These are phyloP conservation scores for Aurantiochytrium sp. DNA, from an alignment of 108 stramenopile species.

Conservation along the genomic window DNA sequence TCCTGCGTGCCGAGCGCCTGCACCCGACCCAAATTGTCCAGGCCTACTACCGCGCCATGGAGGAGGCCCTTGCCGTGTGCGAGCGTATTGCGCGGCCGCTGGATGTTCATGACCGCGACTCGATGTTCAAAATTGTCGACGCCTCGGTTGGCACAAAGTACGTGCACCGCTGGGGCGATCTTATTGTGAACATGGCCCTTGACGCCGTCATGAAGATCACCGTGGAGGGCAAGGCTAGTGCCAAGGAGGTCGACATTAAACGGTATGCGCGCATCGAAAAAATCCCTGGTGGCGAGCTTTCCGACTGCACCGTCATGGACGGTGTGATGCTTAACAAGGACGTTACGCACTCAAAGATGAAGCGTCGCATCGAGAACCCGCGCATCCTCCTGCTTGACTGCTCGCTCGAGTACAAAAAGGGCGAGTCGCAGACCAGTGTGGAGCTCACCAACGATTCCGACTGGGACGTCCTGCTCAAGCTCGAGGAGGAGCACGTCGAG, in stretches of 20 bases:
- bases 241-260: slow-evolving; percentile 87
- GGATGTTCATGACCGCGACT: slow-evolving; percentile 73
- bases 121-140: slow-evolving; percentile 77
- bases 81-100: slow-evolving; percentile 72
- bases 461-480: slow-evolving; percentile 91
- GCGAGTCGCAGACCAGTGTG: slow-evolving; percentile 94
- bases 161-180: slow-evolving; percentile 86
- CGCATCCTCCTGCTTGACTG: slow-evolving; percentile 92
- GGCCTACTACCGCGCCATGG: slow-evolving; percentile 86
- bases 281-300: slow-evolving; percentile 92
- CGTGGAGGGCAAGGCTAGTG: slow-evolving; percentile 27
- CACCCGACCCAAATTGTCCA: slow-evolving; percentile 95
- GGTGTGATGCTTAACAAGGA: slow-evolving; percentile 99
- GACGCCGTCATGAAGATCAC: slow-evolving; percentile 83
- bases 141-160: slow-evolving; percentile 96
- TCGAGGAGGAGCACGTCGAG: slow-evolving; percentile 99
- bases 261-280: slow-evolving; percentile 98
- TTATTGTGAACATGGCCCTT: slow-evolving; percentile 92
- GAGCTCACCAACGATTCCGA: slow-evolving; percentile 97
- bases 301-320: slow-evolving; percentile 81
- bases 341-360: slow-evolving; percentile 95
- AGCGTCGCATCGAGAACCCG: slow-evolving; percentile 93
- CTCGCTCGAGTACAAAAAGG: slow-evolving; percentile 99
- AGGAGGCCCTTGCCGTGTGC: slow-evolving; percentile 77
- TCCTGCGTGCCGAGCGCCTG: slow-evolving; percentile 67